Evolutionary conservation across 345 rosid species (phyloP), one percentile per base, ranked within the genome.

Genomic region (Garcia nutans): DNA sequence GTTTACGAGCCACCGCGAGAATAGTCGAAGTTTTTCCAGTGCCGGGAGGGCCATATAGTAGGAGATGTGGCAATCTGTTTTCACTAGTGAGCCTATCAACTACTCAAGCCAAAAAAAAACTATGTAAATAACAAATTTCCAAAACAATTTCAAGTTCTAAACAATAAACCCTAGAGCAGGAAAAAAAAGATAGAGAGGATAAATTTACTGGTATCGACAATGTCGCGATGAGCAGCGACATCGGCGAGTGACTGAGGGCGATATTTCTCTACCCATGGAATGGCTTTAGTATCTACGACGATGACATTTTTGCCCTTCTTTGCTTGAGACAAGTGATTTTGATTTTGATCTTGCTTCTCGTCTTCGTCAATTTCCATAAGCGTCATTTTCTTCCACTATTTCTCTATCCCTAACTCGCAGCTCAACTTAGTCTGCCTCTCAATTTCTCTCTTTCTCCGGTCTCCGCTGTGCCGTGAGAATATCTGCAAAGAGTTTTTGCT

Each of bases 21-120:
- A 96, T 96, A 49, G 99, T 96, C 0, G 99, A 96, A n/a, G 99
- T 96, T 84, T 96, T 96, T 9, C 99, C 99, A 0, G 99, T 93
- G 9, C 99, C 97, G 0, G 99, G 99, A 71, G 99, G 99, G 28
- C 98, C 99, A 78, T 96, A 96, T 83, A 96, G 63, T 13, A 96
- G 80, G 26, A 96, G 90, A 86, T 96, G 99, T 0, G 99, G 99
- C 88, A 93, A 76, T 82, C 85, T 89, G 81, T 96, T 96, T 91
- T 93, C 99, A 70, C 85, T 92, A 0, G 99, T 96, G 81, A 96
- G 76, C 90, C 91, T 92, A 78, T 96, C 99, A 87, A 96, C 99
- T 96, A 81, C n/a, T n/a, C n/a, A 58, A 49, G 42, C 71, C 16
- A 63, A 47, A 47, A 47, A 47, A 47, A 8, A n/a, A n/a, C 13